Base-by-base conservation (phyloP, 2,329 filamentous ascomycete genomes). In the Penicillium sp. region DNA sequence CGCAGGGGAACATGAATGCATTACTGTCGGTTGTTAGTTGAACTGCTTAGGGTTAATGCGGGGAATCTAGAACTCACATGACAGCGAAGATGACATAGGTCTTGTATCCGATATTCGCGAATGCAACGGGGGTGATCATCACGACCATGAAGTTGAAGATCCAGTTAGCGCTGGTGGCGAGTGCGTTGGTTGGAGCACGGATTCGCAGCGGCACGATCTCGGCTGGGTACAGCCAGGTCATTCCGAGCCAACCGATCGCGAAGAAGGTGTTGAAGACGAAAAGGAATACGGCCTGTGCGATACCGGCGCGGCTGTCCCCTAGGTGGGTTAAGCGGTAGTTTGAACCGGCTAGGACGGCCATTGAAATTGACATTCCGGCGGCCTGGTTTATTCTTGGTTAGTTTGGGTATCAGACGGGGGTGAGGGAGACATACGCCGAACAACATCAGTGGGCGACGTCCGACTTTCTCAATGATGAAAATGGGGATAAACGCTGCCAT, bases 371-470 rank as follows among this genome's bases (percentile, higher is more conserved):
- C 70, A 81, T 80, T 1, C 80, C 79, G 31, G 77, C 66, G 0
- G 79, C 53, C 53, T 55, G 4, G 24, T 21, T 19, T 13, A 5
- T 2, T 13, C 2, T 19, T 46, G 17, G 15, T 53, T 35, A 53
- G 49, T 4, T 15, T 17, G n/a, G 19, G 2, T 8, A 10, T 26
- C 2, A 9, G 4, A 6, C 4, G 29, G 8, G 3, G 12, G 2
- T 12, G 7, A 6, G 17, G 8, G 3, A 26, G 1, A 42, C 55
- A 38, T 56, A 57, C 79, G 43, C 83, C 83, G 57, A 85, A 79
- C 13, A 88, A 68, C 82, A 88, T 87, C 51, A 88, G 75, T 63
- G 80, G 79, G n/a, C 84, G 76, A 28, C 85, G 69, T 13, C 73
- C 73, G 34, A 72, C 62, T 51, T 66, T 70, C 53, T 77, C 73